phyloP scores from a whole-genome alignment of 169 alveolate species.

The Plasmodium vivax region DNA sequence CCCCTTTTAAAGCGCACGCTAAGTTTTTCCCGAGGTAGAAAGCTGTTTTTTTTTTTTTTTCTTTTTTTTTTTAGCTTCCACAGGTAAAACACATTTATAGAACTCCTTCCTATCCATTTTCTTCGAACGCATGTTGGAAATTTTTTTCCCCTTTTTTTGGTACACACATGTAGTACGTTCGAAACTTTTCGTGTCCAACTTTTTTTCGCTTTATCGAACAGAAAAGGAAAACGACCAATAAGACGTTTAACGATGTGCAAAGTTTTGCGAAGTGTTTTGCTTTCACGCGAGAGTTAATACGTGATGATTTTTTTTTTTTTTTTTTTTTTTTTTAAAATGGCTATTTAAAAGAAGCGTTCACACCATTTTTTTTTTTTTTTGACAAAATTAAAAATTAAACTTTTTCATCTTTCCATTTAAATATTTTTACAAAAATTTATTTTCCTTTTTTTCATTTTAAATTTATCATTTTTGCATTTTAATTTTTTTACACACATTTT shows the following conservation, averaged over 20 bases:
- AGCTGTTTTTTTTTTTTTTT: not conserved
- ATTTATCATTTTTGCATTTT: not conserved
- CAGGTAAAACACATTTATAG: not conserved
- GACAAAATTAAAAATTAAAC: not conserved
- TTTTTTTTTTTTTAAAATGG: not conserved
- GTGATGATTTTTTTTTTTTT: not conserved
- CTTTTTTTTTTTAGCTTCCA: not conserved
- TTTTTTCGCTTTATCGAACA: not conserved
- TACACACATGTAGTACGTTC: not conserved
- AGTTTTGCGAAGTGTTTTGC: not conserved
- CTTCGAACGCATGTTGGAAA: not conserved
- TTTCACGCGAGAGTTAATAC: not conserved
- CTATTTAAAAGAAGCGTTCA: slow-evolving; percentile 12
- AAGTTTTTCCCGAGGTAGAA: not conserved
- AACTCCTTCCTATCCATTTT: not conserved
- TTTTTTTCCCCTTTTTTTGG: not conserved
- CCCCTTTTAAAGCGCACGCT: not conserved
- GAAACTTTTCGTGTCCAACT: not conserved
- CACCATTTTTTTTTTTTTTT: not conserved
- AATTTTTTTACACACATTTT: not conserved
- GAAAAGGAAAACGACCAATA: not conserved
- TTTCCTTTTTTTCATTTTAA: not conserved
- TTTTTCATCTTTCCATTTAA: slow-evolving; percentile 5
- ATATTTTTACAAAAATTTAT: not conserved
- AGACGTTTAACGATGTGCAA: slow-evolving; percentile 1